Evolutionary conservation across 108 stramenopile genomes (phyloP), one percentile per base, ranked within the genome.

Genomic region (Fistulifera solaris): DNA sequence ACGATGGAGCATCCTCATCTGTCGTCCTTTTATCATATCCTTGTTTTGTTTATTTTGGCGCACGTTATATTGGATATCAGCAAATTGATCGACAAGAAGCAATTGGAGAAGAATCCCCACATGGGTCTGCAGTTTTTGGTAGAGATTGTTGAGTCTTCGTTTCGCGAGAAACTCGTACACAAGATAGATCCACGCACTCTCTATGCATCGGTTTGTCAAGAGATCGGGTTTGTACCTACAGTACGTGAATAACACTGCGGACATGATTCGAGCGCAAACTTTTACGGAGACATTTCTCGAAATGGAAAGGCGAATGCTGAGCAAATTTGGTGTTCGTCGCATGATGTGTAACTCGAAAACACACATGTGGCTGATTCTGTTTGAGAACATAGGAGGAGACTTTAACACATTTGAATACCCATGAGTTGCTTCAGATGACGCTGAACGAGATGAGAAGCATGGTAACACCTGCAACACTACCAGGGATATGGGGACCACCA

Each of bases 391-490:
- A 16, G 57, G 57, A 19, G 17, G 43, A 4, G 42, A 46, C 4
- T 42, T 11, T n/a, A 45, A 43, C 26, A 58, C 45, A n/a, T 48
- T 28, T 58, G 43, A 58, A 58, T 27, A 58, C 57, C 8, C 57
- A 58, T 27, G 17, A 44, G 14, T 13, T 58, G 7, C 6, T 58
- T 15, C 57, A 58, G 40, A 17, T 12, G 10, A 4, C 21, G 19
- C 2, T 58, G 41, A 43, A 15, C 44, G 3, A 27, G 13, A 1
- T 58, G 7, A 1, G 45, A 38, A 4, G 6, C 7, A 56, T 40
- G 4, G 13, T 2, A 40, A 56, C 39, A 25, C 35, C 13, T 17
- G 13, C 45, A 35, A 2, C 2, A 14, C 14, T 8, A 15, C 16
- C 53, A 28, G 35, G 35, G 10, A 35, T n/a, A 35, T 54, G 28